phyloP scores from a whole-genome alignment of 1,284 basidiomycete species.

The Melampsora larici-populina region DNA sequence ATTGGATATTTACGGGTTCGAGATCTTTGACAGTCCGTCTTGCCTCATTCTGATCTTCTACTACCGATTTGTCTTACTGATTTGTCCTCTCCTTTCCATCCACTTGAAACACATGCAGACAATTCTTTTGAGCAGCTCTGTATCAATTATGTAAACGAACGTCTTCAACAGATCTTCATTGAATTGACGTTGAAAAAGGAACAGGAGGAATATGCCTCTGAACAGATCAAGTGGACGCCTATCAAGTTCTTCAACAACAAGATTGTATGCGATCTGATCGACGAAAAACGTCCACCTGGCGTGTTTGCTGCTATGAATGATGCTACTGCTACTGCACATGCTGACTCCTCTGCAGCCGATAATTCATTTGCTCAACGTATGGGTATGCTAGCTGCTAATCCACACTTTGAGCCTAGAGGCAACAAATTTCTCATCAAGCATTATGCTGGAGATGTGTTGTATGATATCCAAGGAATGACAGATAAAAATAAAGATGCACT shows the following conservation, averaged over 20 bases:
- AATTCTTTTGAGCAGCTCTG: constrained; percentile 99
- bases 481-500: constrained; percentile 99
- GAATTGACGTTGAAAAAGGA: constrained; percentile 98
- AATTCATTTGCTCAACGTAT: constrained; percentile 94
- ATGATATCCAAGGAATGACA: constrained; percentile 96
- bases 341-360: constrained; percentile 92
- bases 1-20: constrained; percentile 78
- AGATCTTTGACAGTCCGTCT: constrained; percentile 48
- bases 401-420: constrained; percentile 89
- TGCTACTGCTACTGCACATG: constrained; percentile 95
- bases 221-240: constrained; percentile 98
- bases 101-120: constrained; percentile 57
- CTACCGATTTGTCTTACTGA: neutral
- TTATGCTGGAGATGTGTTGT: constrained; percentile 98
- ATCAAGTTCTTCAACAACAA: constrained; percentile 96
- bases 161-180: constrained; percentile 90
- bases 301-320: constrained; percentile 98
- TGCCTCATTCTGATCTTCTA: constrained; percentile 89
- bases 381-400: constrained; percentile 62
- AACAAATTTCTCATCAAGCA: constrained; percentile 85
- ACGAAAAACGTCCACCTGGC: constrained; percentile 90
- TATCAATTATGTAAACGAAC: constrained; percentile 99
- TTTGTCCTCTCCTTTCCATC: constrained; percentile 49
- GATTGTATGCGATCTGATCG: constrained; percentile 96
- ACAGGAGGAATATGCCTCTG: constrained; percentile 97